Evolutionary conservation across 1,139 yeast genomes (phyloP).

Genomic region (Suhomyces ambrosiae): DNA sequence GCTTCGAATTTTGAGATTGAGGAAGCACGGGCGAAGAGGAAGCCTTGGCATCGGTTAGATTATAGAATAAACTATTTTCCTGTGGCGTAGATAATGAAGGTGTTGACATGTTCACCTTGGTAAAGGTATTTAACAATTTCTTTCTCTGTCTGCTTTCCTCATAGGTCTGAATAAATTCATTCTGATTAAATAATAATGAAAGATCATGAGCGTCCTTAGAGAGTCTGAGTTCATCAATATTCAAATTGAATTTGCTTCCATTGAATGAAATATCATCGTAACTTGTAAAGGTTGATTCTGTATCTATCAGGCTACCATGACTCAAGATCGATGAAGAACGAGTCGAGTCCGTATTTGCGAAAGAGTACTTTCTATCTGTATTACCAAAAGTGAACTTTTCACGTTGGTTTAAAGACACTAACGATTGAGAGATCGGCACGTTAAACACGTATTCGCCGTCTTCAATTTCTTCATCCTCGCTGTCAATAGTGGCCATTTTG

Average conservation of each 20-base stretch:
- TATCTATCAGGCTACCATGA: conserved; percentile 25
- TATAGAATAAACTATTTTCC: conserved; percentile 1
- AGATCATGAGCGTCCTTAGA: conserved; percentile 54
- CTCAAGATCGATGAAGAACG: conserved; percentile 48
- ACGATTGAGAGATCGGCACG: conserved; percentile 63
- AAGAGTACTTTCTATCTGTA: conserved; percentile 23
- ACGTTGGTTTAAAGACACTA: conserved; percentile 29
- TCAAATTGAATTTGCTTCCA: conserved; percentile 8
- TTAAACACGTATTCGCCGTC: conserved; percentile 57
- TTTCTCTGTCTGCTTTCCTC: conserved; percentile 45
- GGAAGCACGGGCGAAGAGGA: conserved; percentile 12
- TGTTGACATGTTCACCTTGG: conserved; percentile 20
- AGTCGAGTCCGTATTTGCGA: conserved; percentile 37
- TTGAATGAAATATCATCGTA: conserved; percentile 13
- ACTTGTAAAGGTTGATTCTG: conserved; percentile 20
- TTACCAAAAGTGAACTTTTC: conserved; percentile 29
- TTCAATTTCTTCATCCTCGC: conserved; percentile 55
- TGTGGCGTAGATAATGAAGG: conserved; percentile 5
- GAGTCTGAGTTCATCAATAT: conserved; percentile 25
- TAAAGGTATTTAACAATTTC: conserved; percentile 28
- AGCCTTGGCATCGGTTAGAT: conserved; percentile 1
- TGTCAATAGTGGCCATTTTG: conserved; percentile 18
- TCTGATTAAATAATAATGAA: conserved; percentile 39
- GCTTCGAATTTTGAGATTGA: neutral
- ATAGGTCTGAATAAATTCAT: conserved; percentile 35